Conservation (phyloP, 2,329 filamentous ascomycete species). For the Geosmithia putterillii region DNA sequence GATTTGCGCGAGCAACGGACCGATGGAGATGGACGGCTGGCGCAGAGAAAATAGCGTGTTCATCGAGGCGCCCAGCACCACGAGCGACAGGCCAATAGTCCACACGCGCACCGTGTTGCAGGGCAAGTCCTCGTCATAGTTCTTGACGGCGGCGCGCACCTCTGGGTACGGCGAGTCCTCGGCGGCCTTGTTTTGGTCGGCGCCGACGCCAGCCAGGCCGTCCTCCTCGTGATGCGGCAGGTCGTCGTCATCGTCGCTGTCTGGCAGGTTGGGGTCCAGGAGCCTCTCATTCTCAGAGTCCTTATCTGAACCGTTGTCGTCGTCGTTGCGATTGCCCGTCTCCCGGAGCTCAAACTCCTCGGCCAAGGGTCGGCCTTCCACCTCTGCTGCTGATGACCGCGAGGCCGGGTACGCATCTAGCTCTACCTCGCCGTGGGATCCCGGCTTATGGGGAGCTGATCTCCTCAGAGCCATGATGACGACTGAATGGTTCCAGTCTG, state of each 20-base stretch:
- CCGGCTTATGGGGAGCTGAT: no score
- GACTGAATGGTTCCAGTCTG: not conserved
- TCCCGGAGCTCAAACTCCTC: slow-evolving; percentile 23
- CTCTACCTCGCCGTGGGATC: not conserved
- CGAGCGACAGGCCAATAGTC: slow-evolving; percentile 46
- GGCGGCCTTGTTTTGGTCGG: slow-evolving; percentile 19
- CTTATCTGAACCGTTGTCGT: slow-evolving; percentile 31
- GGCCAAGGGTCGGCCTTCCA: slow-evolving; percentile 9
- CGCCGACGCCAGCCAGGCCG: slow-evolving; percentile 8
- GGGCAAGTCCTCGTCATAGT: slow-evolving; percentile 52
- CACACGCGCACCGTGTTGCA: slow-evolving; percentile 56
- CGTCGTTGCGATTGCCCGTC: slow-evolving; percentile 23
- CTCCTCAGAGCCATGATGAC: not conserved
- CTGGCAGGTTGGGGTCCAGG: slow-evolving; percentile 38
- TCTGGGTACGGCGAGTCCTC: slow-evolving; percentile 56
- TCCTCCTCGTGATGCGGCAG: slow-evolving; percentile 16
- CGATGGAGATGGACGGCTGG: slow-evolving; percentile 48
- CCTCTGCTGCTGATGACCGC: slow-evolving; percentile 13
- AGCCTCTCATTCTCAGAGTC: slow-evolving; percentile 42
- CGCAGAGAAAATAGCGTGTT: slow-evolving; percentile 53
- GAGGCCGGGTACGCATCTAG: slow-evolving; percentile 1
- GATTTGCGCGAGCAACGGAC: slow-evolving; percentile 49
- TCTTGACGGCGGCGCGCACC: slow-evolving; percentile 50
- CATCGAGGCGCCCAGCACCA: slow-evolving; percentile 43
- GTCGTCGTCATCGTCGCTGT: slow-evolving; percentile 26